Conservation (phyloP, 352 stramenopile genomes). For the Phytopythium montanum region DNA sequence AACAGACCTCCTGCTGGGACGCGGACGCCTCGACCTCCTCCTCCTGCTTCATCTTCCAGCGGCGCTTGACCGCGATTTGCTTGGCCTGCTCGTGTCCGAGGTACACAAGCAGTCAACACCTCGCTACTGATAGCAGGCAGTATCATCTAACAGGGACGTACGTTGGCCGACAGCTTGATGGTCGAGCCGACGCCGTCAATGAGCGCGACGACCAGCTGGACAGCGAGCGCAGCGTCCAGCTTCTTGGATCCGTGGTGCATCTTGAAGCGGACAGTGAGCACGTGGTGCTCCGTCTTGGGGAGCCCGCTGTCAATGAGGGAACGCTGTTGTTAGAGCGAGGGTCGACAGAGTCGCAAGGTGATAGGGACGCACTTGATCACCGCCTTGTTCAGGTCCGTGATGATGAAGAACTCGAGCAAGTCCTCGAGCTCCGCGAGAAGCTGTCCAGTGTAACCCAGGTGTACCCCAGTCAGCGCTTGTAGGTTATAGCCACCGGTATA, state of each 20-base stretch:
- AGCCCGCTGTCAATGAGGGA: conserved; percentile 41
- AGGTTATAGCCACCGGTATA: too few species aligned
- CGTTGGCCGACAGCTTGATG: conserved; percentile 75
- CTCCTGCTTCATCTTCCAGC: conserved; percentile 59
- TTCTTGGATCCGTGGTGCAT: conserved; percentile 55
- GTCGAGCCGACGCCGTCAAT: conserved; percentile 65
- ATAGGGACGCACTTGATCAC: conserved; percentile 43
- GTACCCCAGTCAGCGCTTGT: not conserved
- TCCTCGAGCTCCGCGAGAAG: conserved; percentile 60
- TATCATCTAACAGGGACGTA: conserved; percentile 14
- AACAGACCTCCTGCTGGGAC: conserved; percentile 27
- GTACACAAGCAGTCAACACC: too few species aligned
- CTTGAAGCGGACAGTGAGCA: conserved; percentile 67
- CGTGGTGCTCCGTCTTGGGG: conserved; percentile 50
- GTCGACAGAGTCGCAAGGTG: not conserved
- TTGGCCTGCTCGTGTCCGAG: conserved; percentile 37
- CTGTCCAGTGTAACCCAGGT: conserved; percentile 19
- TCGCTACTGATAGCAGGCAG: too few species aligned
- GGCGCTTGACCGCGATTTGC: conserved; percentile 69
- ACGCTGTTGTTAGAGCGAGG: not conserved
- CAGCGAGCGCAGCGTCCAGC: conserved; percentile 42
- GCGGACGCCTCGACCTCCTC: conserved; percentile 18
- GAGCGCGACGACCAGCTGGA: conserved; percentile 43
- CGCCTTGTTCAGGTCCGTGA: conserved; percentile 74
- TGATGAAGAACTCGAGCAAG: conserved; percentile 70